phyloP scores from a whole-genome alignment of 129 eudicot species.

The Helianthus tuberosus region DNA sequence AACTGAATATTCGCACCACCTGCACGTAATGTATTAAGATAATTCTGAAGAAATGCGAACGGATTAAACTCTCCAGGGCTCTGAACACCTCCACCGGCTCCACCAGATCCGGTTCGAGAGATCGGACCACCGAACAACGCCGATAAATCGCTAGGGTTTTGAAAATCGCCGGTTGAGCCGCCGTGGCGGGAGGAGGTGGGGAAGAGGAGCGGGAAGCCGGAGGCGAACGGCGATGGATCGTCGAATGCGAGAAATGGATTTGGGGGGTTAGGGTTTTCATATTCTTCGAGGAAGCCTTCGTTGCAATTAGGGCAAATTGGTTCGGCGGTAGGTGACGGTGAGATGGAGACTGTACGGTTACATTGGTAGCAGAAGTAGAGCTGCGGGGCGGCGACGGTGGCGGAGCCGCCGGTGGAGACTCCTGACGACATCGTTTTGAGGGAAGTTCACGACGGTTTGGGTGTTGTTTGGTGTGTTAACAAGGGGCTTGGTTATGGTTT shows the following conservation, averaged over 20 bases:
- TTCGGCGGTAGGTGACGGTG: slow-evolving; percentile 47
- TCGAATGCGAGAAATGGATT: slow-evolving; percentile 41
- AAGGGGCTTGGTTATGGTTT: too few species aligned
- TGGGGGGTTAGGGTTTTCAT: slow-evolving; percentile 50
- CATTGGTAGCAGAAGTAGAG: slow-evolving; percentile 77
- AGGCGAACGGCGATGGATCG: slow-evolving; percentile 36
- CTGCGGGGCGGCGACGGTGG: slow-evolving; percentile 26
- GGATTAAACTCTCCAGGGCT: slow-evolving; percentile 66
- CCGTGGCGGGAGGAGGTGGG: slow-evolving; percentile 41
- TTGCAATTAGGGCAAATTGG: slow-evolving; percentile 74
- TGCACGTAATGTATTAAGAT: slow-evolving; percentile 49
- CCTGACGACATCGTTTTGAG: slow-evolving; percentile 32
- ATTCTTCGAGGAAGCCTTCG: slow-evolving; percentile 83
- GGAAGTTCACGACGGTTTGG: neutral
- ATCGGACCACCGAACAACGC: slow-evolving; percentile 41
- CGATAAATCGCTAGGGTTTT: slow-evolving; percentile 34
- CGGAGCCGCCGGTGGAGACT: slow-evolving; percentile 28
- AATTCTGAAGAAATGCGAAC: slow-evolving; percentile 56
- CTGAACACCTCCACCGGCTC: slow-evolving; percentile 10
- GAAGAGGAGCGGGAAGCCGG: slow-evolving; percentile 42
- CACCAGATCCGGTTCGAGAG: slow-evolving; percentile 14
- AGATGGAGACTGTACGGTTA: slow-evolving; percentile 56
- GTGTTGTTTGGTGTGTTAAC: neutral
- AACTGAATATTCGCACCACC: slow-evolving; percentile 83
- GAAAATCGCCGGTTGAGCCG: slow-evolving; percentile 27